Evolutionary conservation across 148 eudicot species (phyloP).

Genomic region (Chenopodium suecicum): DNA sequence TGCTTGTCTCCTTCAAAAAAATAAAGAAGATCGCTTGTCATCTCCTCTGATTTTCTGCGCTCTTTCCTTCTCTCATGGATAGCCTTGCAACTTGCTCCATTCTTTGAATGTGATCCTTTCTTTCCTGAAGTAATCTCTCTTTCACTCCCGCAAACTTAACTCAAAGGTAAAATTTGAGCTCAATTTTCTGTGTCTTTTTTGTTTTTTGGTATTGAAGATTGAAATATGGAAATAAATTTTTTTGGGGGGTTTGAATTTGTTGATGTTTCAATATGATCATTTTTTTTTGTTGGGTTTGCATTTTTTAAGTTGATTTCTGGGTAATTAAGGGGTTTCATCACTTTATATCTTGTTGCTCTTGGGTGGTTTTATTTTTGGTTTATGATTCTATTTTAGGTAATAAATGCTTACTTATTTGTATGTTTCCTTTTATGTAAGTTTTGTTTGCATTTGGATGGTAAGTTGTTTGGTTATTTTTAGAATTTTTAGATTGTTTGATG

Average conservation of each 20-base stretch:
- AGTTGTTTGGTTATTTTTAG: background rate
- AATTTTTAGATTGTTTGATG: background rate
- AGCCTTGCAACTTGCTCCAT: background rate
- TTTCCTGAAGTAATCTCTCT: too few species aligned
- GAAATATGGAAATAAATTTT: background rate
- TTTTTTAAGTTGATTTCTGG: background rate
- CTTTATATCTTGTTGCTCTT: background rate
- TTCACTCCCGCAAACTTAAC: background rate
- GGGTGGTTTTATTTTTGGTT: background rate
- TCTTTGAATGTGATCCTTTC: background rate
- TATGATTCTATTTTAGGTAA: background rate
- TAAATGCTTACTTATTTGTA: background rate
- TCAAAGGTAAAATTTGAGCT: background rate
- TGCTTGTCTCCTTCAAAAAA: background rate
- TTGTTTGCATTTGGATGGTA: background rate
- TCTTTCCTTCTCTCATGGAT: slow-evolving; percentile 4
- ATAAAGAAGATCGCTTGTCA: background rate
- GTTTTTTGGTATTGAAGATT: background rate
- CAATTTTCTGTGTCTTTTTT: background rate
- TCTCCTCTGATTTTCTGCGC: background rate
- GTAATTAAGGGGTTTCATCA: background rate
- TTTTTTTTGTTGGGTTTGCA: background rate
- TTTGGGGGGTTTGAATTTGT: background rate
- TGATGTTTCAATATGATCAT: background rate
- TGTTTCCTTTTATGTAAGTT: background rate